A percentile compares a stretch with the other conserved stretches of the same genome.
These are phyloP conservation scores for Candida cerambycidarum DNA, from an alignment of 805 yeast species.

Conservation along the genomic window DNA sequence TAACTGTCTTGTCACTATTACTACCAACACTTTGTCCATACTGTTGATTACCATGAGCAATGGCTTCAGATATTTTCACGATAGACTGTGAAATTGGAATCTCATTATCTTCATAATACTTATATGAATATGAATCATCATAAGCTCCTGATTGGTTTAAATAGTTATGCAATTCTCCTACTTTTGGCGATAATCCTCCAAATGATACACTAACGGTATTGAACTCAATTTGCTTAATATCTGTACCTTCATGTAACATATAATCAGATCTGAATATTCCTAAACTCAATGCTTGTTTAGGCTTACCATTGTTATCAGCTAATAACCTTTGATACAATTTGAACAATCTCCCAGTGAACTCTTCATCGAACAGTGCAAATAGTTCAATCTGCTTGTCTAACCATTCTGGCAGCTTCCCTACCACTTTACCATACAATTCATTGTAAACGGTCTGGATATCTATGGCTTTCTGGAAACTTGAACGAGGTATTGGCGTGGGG, in stretches of 20 bases:
- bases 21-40: conserved; percentile 43
- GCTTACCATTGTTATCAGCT: conserved; percentile 39
- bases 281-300: conserved; percentile 65
- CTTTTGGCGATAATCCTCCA: conserved; percentile 84
- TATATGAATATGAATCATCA: conserved; percentile 37
- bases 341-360: conserved; percentile 81
- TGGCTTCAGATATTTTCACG: conserved; percentile 60
- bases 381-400: conserved; percentile 53
- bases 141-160: conserved; percentile 62
- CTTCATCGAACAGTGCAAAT: conserved; percentile 60
- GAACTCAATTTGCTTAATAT: conserved; percentile 91
- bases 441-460: conserved; percentile 69
- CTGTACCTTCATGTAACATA: conserved; percentile 47
- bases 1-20: conserved; percentile 45
- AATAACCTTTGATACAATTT: conserved; percentile 53
- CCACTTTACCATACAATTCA: conserved; percentile 69
- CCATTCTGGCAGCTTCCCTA: conserved; percentile 58
- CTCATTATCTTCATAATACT: conserved; percentile 45
- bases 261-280: conserved; percentile 93
- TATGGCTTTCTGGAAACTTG: conserved; percentile 65
- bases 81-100: conserved; percentile 72
- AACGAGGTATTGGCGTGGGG: conserved; percentile 84
- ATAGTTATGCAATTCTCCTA: conserved; percentile 71
- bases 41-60: conserved; percentile 61
- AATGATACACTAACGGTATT: conserved; percentile 95